phyloP scores from a whole-genome alignment of 176 grass and related monocot genomes.

The Elaeis guineensis region DNA sequence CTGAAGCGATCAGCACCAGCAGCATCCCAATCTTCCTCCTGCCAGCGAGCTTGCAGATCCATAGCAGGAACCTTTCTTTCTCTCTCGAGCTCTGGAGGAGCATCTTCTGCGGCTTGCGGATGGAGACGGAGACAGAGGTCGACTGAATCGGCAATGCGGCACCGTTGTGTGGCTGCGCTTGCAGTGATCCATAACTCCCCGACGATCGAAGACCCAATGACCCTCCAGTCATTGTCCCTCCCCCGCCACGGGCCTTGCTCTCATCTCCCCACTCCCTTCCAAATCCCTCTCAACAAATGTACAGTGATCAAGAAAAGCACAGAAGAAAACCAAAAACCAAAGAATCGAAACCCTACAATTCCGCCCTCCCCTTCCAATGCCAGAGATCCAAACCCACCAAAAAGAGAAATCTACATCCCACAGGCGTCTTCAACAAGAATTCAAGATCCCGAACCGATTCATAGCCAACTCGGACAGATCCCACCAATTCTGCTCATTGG shows the following conservation, averaged over 20 bases:
- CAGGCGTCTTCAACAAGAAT: background rate
- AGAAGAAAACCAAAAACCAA: background rate
- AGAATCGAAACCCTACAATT: background rate
- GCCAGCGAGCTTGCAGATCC: constrained; percentile 68
- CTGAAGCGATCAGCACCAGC: constrained; percentile 54
- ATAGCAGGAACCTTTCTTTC: constrained; percentile 43
- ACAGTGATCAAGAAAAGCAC: too few species aligned
- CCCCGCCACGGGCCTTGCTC: constrained; percentile 3
- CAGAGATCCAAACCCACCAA: background rate
- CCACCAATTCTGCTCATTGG: too few species aligned
- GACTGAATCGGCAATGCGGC: constrained; percentile 23
- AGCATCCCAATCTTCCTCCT: constrained; percentile 63
- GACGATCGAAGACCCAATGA: constrained; percentile 19
- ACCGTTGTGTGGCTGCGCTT: constrained; percentile 6
- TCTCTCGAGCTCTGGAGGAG: constrained; percentile 25
- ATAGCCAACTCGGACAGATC: too few species aligned
- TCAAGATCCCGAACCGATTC: background rate
- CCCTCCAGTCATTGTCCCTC: constrained; percentile 39
- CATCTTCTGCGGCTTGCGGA: constrained; percentile 44
- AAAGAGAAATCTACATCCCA: constrained; percentile 1
- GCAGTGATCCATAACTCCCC: constrained; percentile 19
- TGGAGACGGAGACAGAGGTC: constrained; percentile 1
- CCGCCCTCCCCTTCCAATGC: background rate
- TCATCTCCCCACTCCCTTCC: constrained; percentile 28
- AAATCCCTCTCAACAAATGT: background rate